phyloP scores from a whole-genome alignment of 106 monocot species.

The Vanilla planifolia region DNA sequence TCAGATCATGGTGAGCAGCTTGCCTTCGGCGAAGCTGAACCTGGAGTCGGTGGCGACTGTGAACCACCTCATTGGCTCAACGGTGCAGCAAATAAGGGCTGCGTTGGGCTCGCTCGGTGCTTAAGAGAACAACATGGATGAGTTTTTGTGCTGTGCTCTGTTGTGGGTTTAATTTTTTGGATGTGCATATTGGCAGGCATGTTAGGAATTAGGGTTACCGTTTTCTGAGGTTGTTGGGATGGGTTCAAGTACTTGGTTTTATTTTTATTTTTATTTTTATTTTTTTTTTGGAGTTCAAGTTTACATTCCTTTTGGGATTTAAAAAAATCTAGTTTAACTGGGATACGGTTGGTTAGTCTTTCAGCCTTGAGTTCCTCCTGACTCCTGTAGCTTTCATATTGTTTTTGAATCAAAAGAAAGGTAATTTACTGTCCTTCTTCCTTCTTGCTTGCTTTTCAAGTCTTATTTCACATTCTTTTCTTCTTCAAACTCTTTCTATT shows the following conservation, averaged over 20 bases:
- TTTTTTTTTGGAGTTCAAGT: neutral
- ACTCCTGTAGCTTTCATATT: conserved; percentile 7
- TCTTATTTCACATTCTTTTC: no score
- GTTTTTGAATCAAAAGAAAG: conserved; percentile 5
- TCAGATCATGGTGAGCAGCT: conserved; percentile 76
- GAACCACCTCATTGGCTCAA: conserved; percentile 70
- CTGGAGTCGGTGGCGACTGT: conserved; percentile 66
- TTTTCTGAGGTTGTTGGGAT: conserved; percentile 1
- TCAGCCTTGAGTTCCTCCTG: conserved; percentile 1
- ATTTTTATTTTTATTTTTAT: no score
- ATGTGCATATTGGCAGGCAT: conserved; percentile 5
- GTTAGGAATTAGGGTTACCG: no score
- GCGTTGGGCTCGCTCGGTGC: conserved; percentile 47
- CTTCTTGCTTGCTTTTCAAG: no score
- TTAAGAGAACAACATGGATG: neutral
- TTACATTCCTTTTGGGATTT: conserved; percentile 6
- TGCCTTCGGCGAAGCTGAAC: conserved; percentile 72
- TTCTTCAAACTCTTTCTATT: no score
- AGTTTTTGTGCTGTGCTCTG: neutral
- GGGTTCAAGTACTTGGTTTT: neutral
- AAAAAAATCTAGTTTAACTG: no score
- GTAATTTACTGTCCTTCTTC: conserved; percentile 2
- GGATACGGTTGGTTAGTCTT: neutral
- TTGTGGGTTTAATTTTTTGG: neutral
- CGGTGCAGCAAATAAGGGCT: conserved; percentile 86